Evolutionary conservation across 768 basidiomycete genomes (phyloP).

Genomic region (Podaxis sp.): DNA sequence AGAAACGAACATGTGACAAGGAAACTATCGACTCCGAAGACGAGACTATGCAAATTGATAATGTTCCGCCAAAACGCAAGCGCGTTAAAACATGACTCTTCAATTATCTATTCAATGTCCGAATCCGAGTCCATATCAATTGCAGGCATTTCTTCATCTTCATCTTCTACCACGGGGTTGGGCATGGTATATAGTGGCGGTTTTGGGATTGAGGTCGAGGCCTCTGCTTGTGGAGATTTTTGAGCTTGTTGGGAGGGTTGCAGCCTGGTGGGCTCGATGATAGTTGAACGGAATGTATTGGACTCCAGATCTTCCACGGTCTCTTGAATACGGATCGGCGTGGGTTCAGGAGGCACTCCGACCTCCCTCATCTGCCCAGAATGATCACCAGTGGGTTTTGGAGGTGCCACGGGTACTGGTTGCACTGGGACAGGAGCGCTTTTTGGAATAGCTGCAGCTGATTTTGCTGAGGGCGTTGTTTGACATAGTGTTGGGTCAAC

Average conservation of each 20-base stretch:
- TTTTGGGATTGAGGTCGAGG: background rate
- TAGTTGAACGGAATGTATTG: background rate
- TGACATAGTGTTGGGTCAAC: background rate
- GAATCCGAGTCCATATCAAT: conserved; percentile 82
- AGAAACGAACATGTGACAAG: conserved; percentile 15
- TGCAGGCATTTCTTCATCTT: conserved; percentile 71
- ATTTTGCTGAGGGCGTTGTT: background rate
- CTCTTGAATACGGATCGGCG: background rate
- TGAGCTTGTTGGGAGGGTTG: background rate
- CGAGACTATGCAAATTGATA: conserved; percentile 20
- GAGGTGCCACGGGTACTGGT: background rate
- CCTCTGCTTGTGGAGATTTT: background rate
- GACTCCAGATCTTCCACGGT: too few relatives aligned
- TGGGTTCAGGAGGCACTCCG: background rate
- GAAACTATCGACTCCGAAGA: conserved; percentile 15
- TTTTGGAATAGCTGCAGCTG: background rate
- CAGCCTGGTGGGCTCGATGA: background rate
- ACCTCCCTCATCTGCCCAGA: background rate
- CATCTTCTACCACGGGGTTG: conserved; percentile 35
- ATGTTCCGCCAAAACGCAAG: conserved; percentile 27
- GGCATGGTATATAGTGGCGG: background rate
- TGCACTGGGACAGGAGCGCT: background rate
- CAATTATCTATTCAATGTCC: conserved; percentile 40
- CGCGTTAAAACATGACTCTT: conserved; percentile 17
- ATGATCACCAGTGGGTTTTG: background rate